These are phyloP conservation scores for Leonotis leonurus DNA, from an alignment of 257 asterid species.

Conservation along the genomic window DNA sequence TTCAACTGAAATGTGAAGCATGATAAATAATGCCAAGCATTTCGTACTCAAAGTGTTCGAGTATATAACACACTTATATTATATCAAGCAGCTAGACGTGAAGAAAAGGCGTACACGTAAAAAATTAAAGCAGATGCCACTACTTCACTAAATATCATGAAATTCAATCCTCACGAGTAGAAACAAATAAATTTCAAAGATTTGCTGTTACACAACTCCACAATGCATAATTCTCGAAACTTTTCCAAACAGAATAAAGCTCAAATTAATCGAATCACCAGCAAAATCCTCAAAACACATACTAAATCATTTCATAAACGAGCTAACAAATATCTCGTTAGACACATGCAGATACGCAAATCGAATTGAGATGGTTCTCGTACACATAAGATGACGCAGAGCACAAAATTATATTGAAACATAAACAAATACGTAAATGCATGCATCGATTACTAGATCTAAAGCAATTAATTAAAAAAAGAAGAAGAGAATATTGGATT, in stretches of 20 bases:
- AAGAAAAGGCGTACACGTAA: not conserved
- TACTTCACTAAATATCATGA: not conserved
- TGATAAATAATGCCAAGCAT: not conserved
- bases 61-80: no score
- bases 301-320: not conserved
- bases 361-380: not conserved
- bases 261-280: constrained; percentile 3
- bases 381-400: not conserved
- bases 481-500: not conserved
- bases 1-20: not conserved
- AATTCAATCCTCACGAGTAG: not conserved
- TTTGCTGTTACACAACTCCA: not conserved
- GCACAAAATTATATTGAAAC: not conserved
- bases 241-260: not conserved
- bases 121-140: not conserved
- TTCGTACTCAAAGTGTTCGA: no score
- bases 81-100: not conserved
- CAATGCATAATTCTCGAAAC: not conserved
- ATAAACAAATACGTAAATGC: not conserved
- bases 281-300: constrained; percentile 11
- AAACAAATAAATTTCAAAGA: not conserved
- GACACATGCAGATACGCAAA: not conserved
- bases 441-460: not conserved
- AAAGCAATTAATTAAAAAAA: not conserved
- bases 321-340: not conserved